Conservation (phyloP, 257 asterid genomes). For the Solanum pinnatisectum region DNA sequence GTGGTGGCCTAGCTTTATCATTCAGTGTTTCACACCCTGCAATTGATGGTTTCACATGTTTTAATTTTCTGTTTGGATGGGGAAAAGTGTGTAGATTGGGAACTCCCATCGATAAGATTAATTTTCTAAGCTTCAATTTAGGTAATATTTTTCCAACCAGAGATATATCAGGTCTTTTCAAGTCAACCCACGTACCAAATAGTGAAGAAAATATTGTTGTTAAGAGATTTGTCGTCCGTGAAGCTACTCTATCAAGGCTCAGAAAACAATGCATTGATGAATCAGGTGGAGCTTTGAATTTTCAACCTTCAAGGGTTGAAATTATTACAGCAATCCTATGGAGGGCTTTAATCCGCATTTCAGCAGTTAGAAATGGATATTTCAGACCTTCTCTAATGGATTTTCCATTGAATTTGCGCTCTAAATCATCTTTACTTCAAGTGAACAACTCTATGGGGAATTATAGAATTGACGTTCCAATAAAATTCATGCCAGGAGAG, state of each 20-base stretch:
- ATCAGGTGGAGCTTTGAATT: background rate
- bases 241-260: background rate
- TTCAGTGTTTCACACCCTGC: background rate
- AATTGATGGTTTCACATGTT: background rate
- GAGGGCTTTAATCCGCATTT: background rate
- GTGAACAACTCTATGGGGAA: background rate
- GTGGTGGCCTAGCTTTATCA: background rate
- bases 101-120: background rate
- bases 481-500: background rate
- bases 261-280: background rate
- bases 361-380: background rate
- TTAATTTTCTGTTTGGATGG: background rate
- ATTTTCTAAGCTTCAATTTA: background rate
- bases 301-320: background rate
- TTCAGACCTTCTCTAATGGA: background rate
- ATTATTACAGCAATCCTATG: background rate
- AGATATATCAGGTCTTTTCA: background rate
- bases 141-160: background rate
- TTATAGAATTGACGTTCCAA: background rate
- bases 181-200: background rate
- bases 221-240: background rate
- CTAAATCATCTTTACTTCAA: background rate
- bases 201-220: background rate
- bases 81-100: background rate
- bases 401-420: background rate